These are phyloP conservation scores for Marasmius oreades DNA, from an alignment of 1,284 basidiomycete genomes.

Conservation along the genomic window DNA sequence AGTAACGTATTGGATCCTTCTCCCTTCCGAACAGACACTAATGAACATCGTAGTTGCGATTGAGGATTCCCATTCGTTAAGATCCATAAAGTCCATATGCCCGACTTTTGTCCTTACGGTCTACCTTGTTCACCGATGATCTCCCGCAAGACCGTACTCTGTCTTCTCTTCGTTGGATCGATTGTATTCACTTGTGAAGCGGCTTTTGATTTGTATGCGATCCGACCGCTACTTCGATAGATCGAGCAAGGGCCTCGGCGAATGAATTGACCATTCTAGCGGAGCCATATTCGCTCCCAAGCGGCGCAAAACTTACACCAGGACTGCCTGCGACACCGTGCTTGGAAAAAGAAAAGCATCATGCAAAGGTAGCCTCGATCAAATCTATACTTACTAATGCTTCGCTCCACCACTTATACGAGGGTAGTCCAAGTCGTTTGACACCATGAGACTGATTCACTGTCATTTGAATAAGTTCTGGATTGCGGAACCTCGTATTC, in stretches of 20 bases:
- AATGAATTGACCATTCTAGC: slow-evolving; percentile 43
- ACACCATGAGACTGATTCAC: slow-evolving; percentile 42
- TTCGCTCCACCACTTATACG: slow-evolving; percentile 56
- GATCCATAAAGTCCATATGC: too few species aligned
- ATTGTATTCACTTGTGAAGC: neutral
- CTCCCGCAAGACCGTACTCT: neutral
- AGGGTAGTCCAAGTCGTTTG: slow-evolving; percentile 45
- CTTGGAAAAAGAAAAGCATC: slow-evolving; percentile 23
- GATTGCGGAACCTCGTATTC: slow-evolving; percentile 51
- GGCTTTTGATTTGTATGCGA: slow-evolving; percentile 53
- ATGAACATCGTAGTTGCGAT: too few species aligned
- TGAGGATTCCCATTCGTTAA: too few species aligned
- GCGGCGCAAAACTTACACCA: slow-evolving; percentile 44
- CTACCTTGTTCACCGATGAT: too few species aligned
- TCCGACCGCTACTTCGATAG: slow-evolving; percentile 38
- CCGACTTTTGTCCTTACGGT: too few species aligned
- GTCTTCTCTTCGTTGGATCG: neutral
- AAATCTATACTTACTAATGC: slow-evolving; percentile 34
- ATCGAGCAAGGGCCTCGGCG: slow-evolving; percentile 46
- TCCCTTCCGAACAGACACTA: too few species aligned
- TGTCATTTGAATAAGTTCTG: slow-evolving; percentile 49
- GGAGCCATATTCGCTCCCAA: slow-evolving; percentile 48
- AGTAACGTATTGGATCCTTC: too few species aligned
- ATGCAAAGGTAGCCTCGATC: neutral
- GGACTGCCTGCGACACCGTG: slow-evolving; percentile 55